Percentiles rank a stretch among this genome's conserved stretches.
Evolutionary conservation across 768 basidiomycete genomes (phyloP).

Genomic region (Jaapia argillacea): DNA sequence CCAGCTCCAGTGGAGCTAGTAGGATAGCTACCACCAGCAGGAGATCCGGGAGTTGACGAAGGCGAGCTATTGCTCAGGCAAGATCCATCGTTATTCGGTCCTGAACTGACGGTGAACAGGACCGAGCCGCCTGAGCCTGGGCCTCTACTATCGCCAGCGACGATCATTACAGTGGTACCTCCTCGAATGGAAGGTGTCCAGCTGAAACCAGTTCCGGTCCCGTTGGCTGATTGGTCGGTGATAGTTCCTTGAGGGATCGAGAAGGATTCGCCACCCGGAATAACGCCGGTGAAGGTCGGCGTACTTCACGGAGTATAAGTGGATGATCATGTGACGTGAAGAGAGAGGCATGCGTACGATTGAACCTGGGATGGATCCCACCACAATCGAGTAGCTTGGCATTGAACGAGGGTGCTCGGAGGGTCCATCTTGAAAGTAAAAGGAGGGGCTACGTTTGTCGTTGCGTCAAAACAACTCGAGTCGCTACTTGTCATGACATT

Average conservation of each 20-base stretch:
- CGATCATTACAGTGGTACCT: constrained; percentile 56
- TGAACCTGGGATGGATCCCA: constrained; percentile 44
- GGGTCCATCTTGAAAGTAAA: constrained; percentile 59
- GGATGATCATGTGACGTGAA: background rate
- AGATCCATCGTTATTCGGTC: constrained; percentile 34
- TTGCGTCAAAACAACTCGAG: constrained; percentile 49
- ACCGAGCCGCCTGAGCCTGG: constrained; percentile 61
- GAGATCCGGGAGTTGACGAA: constrained; percentile 66
- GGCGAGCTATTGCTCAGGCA: constrained; percentile 57
- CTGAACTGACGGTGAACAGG: constrained; percentile 42
- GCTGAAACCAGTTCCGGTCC: constrained; percentile 51
- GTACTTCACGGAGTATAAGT: constrained; percentile 25
- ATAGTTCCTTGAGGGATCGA: constrained; percentile 41
- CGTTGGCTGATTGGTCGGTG: constrained; percentile 23
- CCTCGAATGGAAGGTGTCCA: constrained; percentile 59
- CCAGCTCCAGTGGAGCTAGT: constrained; percentile 36
- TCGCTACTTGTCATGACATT: constrained; percentile 42
- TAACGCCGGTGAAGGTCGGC: constrained; percentile 58
- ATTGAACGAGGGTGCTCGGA: constrained; percentile 55
- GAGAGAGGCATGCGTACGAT: constrained; percentile 33
- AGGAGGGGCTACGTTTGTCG: constrained; percentile 32
- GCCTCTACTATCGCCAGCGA: constrained; percentile 59
- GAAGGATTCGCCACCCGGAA: constrained; percentile 76
- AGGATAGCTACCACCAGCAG: constrained; percentile 66
- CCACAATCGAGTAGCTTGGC: constrained; percentile 51